Conservation (phyloP, 108 stramenopile species). For the Pseudonitzschia delicatissima region DNA sequence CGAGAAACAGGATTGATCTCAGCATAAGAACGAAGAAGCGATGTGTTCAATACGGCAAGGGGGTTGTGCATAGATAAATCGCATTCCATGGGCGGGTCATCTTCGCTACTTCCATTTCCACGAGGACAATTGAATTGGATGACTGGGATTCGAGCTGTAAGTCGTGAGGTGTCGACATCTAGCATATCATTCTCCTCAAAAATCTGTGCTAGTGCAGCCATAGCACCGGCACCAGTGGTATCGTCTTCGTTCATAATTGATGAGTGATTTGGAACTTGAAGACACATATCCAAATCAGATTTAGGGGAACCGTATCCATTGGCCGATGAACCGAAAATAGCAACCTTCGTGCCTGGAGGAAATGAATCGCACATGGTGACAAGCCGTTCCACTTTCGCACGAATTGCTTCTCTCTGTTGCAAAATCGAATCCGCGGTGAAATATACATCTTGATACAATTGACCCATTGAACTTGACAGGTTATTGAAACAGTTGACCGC, state of each 20-base stretch:
- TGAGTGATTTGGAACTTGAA: constrained; percentile 59
- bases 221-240: constrained; percentile 62
- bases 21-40: constrained; percentile 82
- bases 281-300: constrained; percentile 86
- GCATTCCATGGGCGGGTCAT: constrained; percentile 80
- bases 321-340: constrained; percentile 85
- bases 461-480: constrained; percentile 63
- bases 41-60: constrained; percentile 93
- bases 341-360: constrained; percentile 73
- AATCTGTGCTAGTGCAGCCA: constrained; percentile 68
- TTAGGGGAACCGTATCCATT: constrained; percentile 88
- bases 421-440: constrained; percentile 50
- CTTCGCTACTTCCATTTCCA: constrained; percentile 24
- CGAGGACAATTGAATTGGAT: constrained; percentile 84
- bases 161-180: constrained; percentile 82
- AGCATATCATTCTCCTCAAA: constrained; percentile 74
- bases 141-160: constrained; percentile 97
- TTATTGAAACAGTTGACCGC: constrained; percentile 59
- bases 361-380: constrained; percentile 64
- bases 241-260: constrained; percentile 43
- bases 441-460: constrained; percentile 42
- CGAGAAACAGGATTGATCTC: constrained; percentile 76
- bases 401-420: constrained; percentile 64
- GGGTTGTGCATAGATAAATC: constrained; percentile 96
- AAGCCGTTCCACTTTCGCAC: constrained; percentile 48